Percentiles rank a stretch among this genome's conserved stretches.
phyloP scores from a whole-genome alignment of 2,329 filamentous ascomycete genomes.

The Ceratocystis ficicola region DNA sequence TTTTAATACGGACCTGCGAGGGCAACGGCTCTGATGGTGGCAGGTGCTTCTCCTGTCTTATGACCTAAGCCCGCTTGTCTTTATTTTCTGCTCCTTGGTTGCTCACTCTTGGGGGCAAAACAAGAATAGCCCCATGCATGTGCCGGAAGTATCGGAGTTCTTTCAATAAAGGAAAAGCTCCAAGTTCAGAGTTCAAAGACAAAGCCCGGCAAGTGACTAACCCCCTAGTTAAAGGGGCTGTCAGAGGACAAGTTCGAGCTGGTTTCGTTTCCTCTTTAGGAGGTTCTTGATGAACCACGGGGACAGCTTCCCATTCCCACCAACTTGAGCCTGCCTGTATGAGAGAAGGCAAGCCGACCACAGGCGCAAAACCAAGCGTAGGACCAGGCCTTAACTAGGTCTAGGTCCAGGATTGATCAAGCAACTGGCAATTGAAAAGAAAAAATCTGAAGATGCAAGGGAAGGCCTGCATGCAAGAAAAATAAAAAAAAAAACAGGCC shows the following conservation, averaged over 20 bases:
- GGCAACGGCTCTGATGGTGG: background rate
- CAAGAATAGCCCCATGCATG: background rate
- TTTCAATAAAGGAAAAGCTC: background rate
- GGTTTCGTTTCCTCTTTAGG: slow-evolving; percentile 7
- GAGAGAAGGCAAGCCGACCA: background rate
- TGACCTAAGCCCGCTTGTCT: background rate
- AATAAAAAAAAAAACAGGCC: background rate
- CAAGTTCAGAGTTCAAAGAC: background rate
- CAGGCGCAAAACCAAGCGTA: background rate
- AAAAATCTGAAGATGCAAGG: background rate
- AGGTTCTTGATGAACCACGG: background rate
- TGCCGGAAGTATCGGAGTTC: background rate
- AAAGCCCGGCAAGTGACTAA: background rate
- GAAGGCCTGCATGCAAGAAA: background rate
- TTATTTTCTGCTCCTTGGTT: background rate
- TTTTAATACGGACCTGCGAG: background rate
- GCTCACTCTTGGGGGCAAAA: background rate
- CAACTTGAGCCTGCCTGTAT: too few species aligned
- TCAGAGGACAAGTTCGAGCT: background rate
- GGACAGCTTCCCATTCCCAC: background rate
- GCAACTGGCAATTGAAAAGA: background rate
- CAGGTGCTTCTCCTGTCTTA: background rate
- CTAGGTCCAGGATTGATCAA: background rate
- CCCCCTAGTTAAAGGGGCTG: slow-evolving; percentile 8
- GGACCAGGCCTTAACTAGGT: slow-evolving; percentile 1